These are phyloP conservation scores for Neonectria hederae DNA, from an alignment of 2,329 filamentous ascomycete species.

Conservation along the genomic window DNA sequence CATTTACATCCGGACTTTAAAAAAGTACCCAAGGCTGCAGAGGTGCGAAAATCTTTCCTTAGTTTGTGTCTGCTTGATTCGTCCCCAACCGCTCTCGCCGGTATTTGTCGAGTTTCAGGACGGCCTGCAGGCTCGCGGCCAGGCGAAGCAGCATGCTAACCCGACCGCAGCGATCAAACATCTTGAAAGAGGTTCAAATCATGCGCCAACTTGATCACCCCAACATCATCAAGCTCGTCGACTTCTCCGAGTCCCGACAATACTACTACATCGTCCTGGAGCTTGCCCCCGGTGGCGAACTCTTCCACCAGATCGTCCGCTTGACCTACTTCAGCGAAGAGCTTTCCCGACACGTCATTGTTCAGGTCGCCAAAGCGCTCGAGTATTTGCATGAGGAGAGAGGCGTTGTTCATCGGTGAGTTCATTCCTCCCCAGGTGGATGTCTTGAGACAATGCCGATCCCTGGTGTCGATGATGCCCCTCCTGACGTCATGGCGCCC, in stretches of 20 bases:
- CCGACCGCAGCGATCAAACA: slow-evolving; percentile 84
- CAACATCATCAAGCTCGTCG: slow-evolving; percentile 92
- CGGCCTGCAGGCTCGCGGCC: slow-evolving; percentile 29
- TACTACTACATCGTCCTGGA: slow-evolving; percentile 99
- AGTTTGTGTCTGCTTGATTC: slow-evolving; percentile 41
- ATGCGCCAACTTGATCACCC: slow-evolving; percentile 97
- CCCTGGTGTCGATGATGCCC: slow-evolving; percentile 34
- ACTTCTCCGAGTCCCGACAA: slow-evolving; percentile 91
- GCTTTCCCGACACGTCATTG: slow-evolving; percentile 91
- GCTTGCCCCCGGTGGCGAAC: slow-evolving; percentile 91
- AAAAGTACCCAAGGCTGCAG: slow-evolving; percentile 92
- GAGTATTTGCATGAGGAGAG: slow-evolving; percentile 94
- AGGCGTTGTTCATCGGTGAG: slow-evolving; percentile 96
- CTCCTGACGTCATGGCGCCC: slow-evolving; percentile 43
- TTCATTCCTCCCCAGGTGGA: slow-evolving; percentile 26
- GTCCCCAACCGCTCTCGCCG: slow-evolving; percentile 33
- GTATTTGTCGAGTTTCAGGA: slow-evolving; percentile 35
- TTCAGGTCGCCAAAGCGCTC: slow-evolving; percentile 92
- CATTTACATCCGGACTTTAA: slow-evolving; percentile 97
- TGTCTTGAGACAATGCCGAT: slow-evolving; percentile 1
- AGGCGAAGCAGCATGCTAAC: slow-evolving; percentile 42
- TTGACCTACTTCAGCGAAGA: slow-evolving; percentile 99
- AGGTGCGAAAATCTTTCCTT: slow-evolving; percentile 77
- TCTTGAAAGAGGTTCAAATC: slow-evolving; percentile 97
- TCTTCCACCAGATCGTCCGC: slow-evolving; percentile 98